Evolutionary conservation across 345 rosid genomes (phyloP).

Genomic region (Camelina hispida): DNA sequence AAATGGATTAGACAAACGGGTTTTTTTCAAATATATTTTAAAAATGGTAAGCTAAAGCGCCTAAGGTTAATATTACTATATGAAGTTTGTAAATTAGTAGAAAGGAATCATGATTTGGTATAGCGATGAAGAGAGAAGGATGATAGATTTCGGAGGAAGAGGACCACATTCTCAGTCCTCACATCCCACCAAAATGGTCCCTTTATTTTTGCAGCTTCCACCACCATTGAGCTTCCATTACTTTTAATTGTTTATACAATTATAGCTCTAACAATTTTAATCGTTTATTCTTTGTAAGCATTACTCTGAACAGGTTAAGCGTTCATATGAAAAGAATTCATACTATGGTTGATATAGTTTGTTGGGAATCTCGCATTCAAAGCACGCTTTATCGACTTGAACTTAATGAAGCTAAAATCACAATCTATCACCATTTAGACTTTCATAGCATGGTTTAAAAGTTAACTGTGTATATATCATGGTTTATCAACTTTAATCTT

Average conservation of each 20-base stretch:
- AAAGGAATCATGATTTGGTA: conserved; percentile 30
- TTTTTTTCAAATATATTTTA: too few relatives aligned
- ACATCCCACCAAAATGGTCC: conserved; percentile 44
- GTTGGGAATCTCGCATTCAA: neutral
- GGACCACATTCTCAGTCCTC: conserved; percentile 42
- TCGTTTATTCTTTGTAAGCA: neutral
- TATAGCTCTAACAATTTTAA: neutral
- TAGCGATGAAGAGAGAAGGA: conserved; percentile 25
- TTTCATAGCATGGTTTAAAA: neutral
- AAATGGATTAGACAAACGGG: neutral
- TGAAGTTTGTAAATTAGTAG: conserved; percentile 6
- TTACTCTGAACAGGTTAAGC: neutral
- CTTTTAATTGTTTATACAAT: neutral
- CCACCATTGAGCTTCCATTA: conserved; percentile 17
- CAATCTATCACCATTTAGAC: neutral
- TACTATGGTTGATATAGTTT: neutral
- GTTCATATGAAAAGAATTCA: neutral
- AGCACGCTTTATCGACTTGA: neutral
- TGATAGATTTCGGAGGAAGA: conserved; percentile 28
- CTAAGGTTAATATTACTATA: conserved; percentile 25
- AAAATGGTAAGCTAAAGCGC: too few relatives aligned
- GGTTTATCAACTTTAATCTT: neutral
- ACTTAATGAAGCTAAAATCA: neutral
- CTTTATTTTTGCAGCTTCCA: conserved; percentile 17
- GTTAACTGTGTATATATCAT: too few relatives aligned